Evolutionary conservation across 2,329 filamentous ascomycete species (phyloP).

Genomic region (Pseudopyrenochaeta lycopersici): DNA sequence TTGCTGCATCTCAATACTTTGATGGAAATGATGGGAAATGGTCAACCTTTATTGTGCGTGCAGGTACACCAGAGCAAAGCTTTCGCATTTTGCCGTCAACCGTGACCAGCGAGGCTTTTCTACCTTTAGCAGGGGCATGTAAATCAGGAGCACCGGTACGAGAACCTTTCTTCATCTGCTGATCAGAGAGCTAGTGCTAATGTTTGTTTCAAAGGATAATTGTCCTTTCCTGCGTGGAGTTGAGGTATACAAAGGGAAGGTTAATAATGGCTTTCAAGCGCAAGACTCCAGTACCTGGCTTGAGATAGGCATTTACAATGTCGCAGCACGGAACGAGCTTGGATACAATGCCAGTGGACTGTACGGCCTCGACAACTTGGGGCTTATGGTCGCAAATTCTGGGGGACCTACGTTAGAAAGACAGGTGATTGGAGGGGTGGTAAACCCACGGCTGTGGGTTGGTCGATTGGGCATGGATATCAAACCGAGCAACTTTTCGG

Average conservation of each 20-base stretch:
- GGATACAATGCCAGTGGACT: constrained; percentile 22
- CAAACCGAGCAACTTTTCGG: constrained; percentile 59
- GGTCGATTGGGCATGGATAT: constrained; percentile 52
- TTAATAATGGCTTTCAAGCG: constrained; percentile 18
- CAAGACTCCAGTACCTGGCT: constrained; percentile 22
- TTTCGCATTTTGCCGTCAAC: constrained; percentile 40
- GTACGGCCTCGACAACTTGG: constrained; percentile 26
- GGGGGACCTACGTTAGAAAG: constrained; percentile 19
- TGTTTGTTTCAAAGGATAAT: constrained; percentile 1
- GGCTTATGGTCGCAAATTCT: constrained; percentile 38
- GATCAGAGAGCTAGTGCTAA: not conserved
- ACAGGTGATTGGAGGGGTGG: constrained; percentile 21
- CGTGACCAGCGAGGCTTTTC: constrained; percentile 13
- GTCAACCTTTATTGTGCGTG: constrained; percentile 37
- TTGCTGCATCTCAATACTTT: constrained; percentile 8
- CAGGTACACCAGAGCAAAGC: constrained; percentile 38
- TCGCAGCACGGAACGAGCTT: constrained; percentile 13
- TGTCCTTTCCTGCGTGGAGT: constrained; percentile 19
- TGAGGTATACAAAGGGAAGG: constrained; percentile 16
- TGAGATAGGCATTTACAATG: constrained; percentile 24
- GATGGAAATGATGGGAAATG: constrained; percentile 26
- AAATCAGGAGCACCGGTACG: constrained; percentile 9
- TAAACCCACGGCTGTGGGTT: constrained; percentile 20
- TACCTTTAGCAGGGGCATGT: constrained; percentile 16
- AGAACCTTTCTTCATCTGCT: not conserved